Evolutionary conservation across 169 alveolate genomes (phyloP).

Genomic region (Haemoproteus tartakovskyi): DNA sequence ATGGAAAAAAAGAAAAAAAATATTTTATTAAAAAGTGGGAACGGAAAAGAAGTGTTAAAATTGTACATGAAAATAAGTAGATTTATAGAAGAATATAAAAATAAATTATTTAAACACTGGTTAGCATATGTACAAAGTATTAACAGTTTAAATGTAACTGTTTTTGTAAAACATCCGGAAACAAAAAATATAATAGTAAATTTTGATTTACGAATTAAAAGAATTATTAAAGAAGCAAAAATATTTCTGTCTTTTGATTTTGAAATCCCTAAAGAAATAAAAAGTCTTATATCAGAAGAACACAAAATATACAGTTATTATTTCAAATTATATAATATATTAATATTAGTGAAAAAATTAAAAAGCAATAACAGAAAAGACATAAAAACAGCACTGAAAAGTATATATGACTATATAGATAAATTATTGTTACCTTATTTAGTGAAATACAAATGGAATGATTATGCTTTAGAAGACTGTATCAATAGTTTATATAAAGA

Average conservation of each 20-base stretch:
- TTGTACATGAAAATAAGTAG: slow-evolving; percentile 44
- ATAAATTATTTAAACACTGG: slow-evolving; percentile 61
- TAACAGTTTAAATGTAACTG: slow-evolving; percentile 58
- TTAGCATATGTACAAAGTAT: slow-evolving; percentile 16
- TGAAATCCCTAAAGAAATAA: slow-evolving; percentile 60
- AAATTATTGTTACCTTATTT: slow-evolving; percentile 29
- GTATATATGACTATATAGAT: slow-evolving; percentile 32
- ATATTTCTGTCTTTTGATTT: slow-evolving; percentile 60
- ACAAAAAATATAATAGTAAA: slow-evolving; percentile 51
- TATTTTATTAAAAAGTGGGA: slow-evolving; percentile 10
- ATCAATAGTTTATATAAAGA: slow-evolving; percentile 23
- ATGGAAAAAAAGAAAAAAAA: slow-evolving; percentile 28
- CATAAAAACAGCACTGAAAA: slow-evolving; percentile 19
- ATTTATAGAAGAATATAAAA: slow-evolving; percentile 58
- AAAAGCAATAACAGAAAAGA: slow-evolving; percentile 48
- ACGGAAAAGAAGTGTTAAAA: slow-evolving; percentile 60
- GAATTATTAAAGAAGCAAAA: slow-evolving; percentile 61
- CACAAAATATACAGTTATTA: slow-evolving; percentile 38
- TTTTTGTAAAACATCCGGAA: slow-evolving; percentile 63
- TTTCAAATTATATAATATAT: slow-evolving; percentile 47
- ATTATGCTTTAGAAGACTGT: slow-evolving; percentile 60
- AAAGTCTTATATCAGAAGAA: slow-evolving; percentile 56
- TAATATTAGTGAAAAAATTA: slow-evolving; percentile 44
- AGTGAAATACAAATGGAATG: slow-evolving; percentile 60
- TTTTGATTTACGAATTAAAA: slow-evolving; percentile 49